Percentiles rank a stretch among this genome's conserved stretches.
phyloP scores from a whole-genome alignment of 2,329 filamentous ascomycete species.

The Penicillium expansum region DNA sequence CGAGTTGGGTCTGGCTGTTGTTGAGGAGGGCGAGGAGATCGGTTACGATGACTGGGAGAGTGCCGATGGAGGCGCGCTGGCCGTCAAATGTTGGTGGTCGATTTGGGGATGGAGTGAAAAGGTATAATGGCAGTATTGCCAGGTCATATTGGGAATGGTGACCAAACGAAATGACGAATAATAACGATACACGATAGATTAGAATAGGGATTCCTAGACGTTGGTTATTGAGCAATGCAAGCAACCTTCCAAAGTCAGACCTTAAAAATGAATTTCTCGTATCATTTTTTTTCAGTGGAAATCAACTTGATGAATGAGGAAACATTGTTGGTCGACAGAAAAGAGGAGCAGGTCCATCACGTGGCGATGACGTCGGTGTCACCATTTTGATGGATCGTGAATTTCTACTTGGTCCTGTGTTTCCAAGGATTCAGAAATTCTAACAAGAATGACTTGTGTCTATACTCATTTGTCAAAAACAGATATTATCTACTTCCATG shows the following conservation, averaged over 20 bases:
- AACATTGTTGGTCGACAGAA: conserved; percentile 1
- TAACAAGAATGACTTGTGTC: background rate
- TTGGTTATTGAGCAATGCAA: conserved; percentile 10
- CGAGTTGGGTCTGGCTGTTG: conserved; percentile 50
- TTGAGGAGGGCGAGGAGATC: conserved; percentile 50
- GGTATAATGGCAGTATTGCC: conserved; percentile 20
- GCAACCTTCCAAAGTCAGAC: background rate
- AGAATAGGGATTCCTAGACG: conserved; percentile 18
- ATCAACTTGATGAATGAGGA: background rate
- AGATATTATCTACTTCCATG: background rate
- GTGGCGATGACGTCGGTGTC: conserved; percentile 22
- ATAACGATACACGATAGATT: conserved; percentile 29
- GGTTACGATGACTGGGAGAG: conserved; percentile 51
- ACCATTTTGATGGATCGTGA: background rate
- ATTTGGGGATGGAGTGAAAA: conserved; percentile 46
- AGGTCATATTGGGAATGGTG: background rate
- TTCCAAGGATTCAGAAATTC: background rate
- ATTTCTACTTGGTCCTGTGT: background rate
- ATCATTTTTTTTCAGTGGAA: background rate
- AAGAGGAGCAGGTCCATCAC: conserved; percentile 9
- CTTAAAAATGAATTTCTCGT: background rate
- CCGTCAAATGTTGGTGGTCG: conserved; percentile 50
- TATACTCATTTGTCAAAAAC: background rate
- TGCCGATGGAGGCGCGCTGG: conserved; percentile 41
- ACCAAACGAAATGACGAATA: conserved; percentile 32